phyloP scores from a whole-genome alignment of 164 flowering plant genomes.

The Liquidambar formosana region DNA sequence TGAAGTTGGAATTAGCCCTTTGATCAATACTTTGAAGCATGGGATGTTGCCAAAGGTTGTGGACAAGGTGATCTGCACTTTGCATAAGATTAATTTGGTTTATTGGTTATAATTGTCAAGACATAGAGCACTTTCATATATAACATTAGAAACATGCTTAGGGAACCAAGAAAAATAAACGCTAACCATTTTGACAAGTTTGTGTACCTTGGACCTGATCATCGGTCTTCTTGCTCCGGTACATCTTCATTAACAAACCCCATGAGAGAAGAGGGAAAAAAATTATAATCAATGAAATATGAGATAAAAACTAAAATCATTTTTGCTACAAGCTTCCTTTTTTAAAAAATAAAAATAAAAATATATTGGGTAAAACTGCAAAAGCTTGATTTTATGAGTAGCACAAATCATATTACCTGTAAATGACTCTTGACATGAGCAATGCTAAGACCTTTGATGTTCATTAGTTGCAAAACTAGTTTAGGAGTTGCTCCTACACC shows the following conservation, averaged over 20 bases:
- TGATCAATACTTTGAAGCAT: slow-evolving; percentile 7
- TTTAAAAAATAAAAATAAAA: too few species aligned
- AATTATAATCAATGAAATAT: not conserved
- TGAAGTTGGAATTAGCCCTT: slow-evolving; percentile 6
- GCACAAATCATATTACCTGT: slow-evolving; percentile 23
- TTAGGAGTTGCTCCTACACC: slow-evolving; percentile 30
- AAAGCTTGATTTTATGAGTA: too few species aligned
- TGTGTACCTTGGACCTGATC: slow-evolving; percentile 17
- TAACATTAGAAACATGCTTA: not conserved
- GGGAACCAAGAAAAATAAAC: too few species aligned
- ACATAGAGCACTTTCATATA: not conserved
- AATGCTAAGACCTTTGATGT: slow-evolving; percentile 26
- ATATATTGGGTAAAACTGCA: too few species aligned
- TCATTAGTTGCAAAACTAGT: slow-evolving; percentile 28
- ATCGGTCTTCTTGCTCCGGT: slow-evolving; percentile 23
- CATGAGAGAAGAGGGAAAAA: too few species aligned
- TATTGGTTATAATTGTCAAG: slow-evolving; percentile 3
- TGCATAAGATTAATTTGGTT: not conserved
- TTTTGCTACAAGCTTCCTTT: too few species aligned
- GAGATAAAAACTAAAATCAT: not conserved
- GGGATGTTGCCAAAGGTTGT: slow-evolving; percentile 7
- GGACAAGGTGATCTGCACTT: slow-evolving; percentile 3
- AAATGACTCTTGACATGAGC: slow-evolving; percentile 35
- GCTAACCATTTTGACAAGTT: too few species aligned
- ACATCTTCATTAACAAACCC: slow-evolving; percentile 14